These are phyloP conservation scores for Ophiocordyceps sinensis DNA, from an alignment of 2,329 filamentous ascomycete genomes.

Conservation along the genomic window DNA sequence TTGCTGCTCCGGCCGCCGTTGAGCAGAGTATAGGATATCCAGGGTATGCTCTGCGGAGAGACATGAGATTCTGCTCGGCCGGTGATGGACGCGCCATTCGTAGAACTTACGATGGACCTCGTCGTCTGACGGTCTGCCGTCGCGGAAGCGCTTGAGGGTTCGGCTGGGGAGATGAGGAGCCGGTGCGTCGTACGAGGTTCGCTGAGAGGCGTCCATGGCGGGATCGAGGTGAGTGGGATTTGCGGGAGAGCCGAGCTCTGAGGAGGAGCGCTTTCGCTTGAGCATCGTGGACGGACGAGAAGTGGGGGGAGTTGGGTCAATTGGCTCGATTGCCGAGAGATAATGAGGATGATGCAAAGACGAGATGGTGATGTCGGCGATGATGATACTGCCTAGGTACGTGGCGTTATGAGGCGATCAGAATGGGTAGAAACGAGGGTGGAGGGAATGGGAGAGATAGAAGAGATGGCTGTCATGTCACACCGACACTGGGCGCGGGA, in stretches of 20 bases:
- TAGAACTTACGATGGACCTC: conserved; percentile 37
- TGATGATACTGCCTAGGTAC: too few relatives aligned
- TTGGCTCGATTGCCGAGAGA: neutral
- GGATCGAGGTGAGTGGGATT: conserved; percentile 10
- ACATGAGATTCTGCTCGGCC: conserved; percentile 6
- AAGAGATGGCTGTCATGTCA: too few relatives aligned
- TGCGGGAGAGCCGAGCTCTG: conserved; percentile 34
- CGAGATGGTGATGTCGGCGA: too few relatives aligned
- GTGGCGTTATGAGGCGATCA: too few relatives aligned
- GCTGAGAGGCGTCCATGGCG: conserved; percentile 16
- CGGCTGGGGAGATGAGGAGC: conserved; percentile 34
- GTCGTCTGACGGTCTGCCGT: conserved; percentile 41
- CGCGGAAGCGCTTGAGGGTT: conserved; percentile 46
- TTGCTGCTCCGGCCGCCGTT: conserved; percentile 17
- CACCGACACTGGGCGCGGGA: too few relatives aligned
- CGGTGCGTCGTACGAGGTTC: conserved; percentile 14
- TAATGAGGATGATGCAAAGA: too few relatives aligned
- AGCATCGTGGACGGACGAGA: conserved; percentile 27
- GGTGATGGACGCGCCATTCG: conserved; percentile 6
- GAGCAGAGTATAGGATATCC: conserved; percentile 41
- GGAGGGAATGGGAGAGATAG: too few relatives aligned
- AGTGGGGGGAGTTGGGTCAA: neutral
- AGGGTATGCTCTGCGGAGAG: conserved; percentile 36
- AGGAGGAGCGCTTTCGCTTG: conserved; percentile 51
- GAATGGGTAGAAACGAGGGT: too few relatives aligned